Percentiles rank a stretch among this genome's conserved stretches.
Evolutionary conservation across 345 rosid species (phyloP).

Genomic region (Moricandia arvensis): DNA sequence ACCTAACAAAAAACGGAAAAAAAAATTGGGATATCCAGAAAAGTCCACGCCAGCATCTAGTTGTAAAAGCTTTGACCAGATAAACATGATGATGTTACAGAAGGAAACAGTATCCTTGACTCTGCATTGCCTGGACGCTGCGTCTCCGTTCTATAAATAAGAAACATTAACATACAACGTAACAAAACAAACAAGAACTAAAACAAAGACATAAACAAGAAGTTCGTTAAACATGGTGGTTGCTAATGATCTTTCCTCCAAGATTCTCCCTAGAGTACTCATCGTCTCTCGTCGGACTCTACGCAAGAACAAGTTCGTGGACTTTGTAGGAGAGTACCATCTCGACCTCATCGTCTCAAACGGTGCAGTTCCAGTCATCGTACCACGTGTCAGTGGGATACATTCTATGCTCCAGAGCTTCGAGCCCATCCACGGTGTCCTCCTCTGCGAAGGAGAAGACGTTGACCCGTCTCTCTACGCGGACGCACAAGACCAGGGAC

Average conservation of each 20-base stretch:
- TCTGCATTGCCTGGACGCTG: constrained; percentile 13
- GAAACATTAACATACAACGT: neutral
- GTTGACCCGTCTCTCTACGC: constrained; percentile 63
- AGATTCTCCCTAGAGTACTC: constrained; percentile 52
- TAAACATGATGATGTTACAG: neutral
- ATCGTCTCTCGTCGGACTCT: constrained; percentile 58
- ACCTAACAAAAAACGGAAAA: neutral
- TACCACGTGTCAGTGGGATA: constrained; percentile 60
- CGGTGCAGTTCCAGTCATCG: constrained; percentile 65
- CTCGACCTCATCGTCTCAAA: constrained; percentile 58
- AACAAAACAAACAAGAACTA: neutral
- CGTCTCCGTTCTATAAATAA: constrained; percentile 29
- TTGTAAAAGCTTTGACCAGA: constrained; percentile 24
- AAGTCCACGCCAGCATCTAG: constrained; percentile 27
- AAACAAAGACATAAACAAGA: neutral
- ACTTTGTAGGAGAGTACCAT: constrained; percentile 73
- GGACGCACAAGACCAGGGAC: constrained; percentile 28
- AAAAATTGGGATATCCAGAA: constrained; percentile 18
- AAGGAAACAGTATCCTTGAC: neutral
- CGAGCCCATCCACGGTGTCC: constrained; percentile 70
- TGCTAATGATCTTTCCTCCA: constrained; percentile 42
- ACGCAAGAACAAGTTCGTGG: constrained; percentile 60
- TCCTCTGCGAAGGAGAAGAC: constrained; percentile 75
- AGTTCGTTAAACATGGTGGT: constrained; percentile 19
- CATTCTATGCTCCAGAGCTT: constrained; percentile 54